Conservation (phyloP, 148 eudicot genomes). For the Amaranthus hypochondriacus region DNA sequence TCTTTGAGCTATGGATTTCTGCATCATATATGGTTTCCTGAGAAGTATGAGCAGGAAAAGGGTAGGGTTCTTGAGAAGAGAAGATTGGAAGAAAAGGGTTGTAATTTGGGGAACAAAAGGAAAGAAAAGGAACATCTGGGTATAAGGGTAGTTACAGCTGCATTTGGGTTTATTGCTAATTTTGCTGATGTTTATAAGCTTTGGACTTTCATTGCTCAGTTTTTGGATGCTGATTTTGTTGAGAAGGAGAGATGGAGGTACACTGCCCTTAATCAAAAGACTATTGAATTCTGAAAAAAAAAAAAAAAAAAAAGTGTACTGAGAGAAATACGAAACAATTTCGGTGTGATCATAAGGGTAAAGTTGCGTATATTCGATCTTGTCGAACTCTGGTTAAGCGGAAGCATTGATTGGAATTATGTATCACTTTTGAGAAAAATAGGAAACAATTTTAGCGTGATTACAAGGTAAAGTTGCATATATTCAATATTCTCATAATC, state of each 20-base stretch:
- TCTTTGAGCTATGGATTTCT: slow-evolving; percentile 62
- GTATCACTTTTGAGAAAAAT: too few relatives aligned
- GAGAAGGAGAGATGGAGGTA: slow-evolving; percentile 99
- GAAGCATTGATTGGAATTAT: too few relatives aligned
- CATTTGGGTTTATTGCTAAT: slow-evolving; percentile 72
- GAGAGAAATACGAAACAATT: too few relatives aligned
- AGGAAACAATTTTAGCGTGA: too few relatives aligned
- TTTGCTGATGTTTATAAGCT: slow-evolving; percentile 85
- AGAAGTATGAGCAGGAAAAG: slow-evolving; percentile 51
- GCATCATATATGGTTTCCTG: slow-evolving; percentile 63
- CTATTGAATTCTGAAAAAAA: slow-evolving; percentile 17
- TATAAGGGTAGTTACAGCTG: slow-evolving; percentile 57
- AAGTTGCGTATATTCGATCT: too few relatives aligned
- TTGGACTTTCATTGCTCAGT: slow-evolving; percentile 85
- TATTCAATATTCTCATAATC: too few relatives aligned
- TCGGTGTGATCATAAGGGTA: too few relatives aligned
- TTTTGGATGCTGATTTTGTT: slow-evolving; percentile 95
- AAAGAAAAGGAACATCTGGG: slow-evolving; percentile 34
- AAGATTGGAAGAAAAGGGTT: slow-evolving; percentile 35
- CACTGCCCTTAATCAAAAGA: slow-evolving; percentile 64
- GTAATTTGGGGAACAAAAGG: slow-evolving; percentile 26
- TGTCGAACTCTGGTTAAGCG: too few relatives aligned
- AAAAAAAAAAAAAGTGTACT: too few relatives aligned
- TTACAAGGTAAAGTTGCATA: too few relatives aligned
- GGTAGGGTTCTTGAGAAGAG: slow-evolving; percentile 36